phyloP scores from a whole-genome alignment of 1,284 basidiomycete genomes.

The Leccinum pallidistipes region DNA sequence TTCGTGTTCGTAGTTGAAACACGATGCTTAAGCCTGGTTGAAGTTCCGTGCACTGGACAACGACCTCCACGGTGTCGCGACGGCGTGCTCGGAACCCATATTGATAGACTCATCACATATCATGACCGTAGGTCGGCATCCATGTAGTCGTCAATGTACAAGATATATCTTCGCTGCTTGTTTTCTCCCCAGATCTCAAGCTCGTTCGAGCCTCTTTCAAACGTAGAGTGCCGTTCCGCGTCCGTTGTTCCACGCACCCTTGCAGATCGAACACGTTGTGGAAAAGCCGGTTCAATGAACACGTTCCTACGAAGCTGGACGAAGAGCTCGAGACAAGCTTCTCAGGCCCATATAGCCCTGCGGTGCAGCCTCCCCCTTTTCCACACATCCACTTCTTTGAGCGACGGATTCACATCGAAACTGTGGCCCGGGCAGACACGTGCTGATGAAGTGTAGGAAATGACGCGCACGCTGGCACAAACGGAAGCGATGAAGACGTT shows the following conservation, averaged over 20 bases:
- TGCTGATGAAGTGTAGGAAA: slow-evolving; percentile 60
- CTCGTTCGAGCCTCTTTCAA: slow-evolving; percentile 7
- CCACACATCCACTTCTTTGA: slow-evolving; percentile 49
- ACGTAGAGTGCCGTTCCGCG: slow-evolving; percentile 52
- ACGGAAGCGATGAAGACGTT: slow-evolving; percentile 45
- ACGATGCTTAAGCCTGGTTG: slow-evolving; percentile 25
- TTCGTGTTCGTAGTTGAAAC: slow-evolving; percentile 33
- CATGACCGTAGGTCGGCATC: slow-evolving; percentile 42
- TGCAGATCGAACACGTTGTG: slow-evolving; percentile 59
- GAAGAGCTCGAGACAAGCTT: slow-evolving; percentile 55
- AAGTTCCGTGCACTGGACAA: slow-evolving; percentile 38
- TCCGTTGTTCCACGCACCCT: slow-evolving; percentile 52
- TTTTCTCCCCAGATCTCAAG: slow-evolving; percentile 63
- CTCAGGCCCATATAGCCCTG: slow-evolving; percentile 62
- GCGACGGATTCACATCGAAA: slow-evolving; percentile 38
- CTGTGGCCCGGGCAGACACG: slow-evolving; percentile 51
- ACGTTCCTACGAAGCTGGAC: slow-evolving; percentile 37
- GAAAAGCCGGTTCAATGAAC: slow-evolving; percentile 44
- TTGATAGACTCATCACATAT: slow-evolving; percentile 40
- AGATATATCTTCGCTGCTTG: slow-evolving; percentile 51
- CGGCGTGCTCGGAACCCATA: slow-evolving; percentile 49
- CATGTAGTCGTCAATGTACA: slow-evolving; percentile 55
- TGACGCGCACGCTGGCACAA: slow-evolving; percentile 39
- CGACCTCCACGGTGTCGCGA: slow-evolving; percentile 48
- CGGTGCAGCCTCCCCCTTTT: slow-evolving; percentile 36